Percentiles rank a stretch among this genome's conserved stretches.
phyloP scores from a whole-genome alignment of 495 filamentous ascomycete genomes.

The Neurospora sp. region DNA sequence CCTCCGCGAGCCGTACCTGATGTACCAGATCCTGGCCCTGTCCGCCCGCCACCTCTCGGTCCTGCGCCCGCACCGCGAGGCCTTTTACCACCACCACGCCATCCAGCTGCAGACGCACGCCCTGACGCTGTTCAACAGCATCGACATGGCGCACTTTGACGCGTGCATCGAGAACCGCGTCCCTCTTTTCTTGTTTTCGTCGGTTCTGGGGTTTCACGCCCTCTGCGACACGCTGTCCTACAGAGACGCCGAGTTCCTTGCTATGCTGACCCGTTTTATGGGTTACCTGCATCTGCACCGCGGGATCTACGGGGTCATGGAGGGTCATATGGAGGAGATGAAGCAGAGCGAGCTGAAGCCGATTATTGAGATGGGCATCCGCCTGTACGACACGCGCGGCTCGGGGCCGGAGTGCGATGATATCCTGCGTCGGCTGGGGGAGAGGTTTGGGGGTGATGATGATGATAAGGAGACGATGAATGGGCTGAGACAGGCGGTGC shows the following conservation, averaged over 20 bases:
- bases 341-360: constrained; percentile 12
- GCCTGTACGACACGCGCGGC: constrained; percentile 4
- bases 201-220: constrained; percentile 32
- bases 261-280: constrained; percentile 30
- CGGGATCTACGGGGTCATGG: constrained; percentile 27
- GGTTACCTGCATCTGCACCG: constrained; percentile 34
- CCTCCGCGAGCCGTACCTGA: constrained; percentile 23
- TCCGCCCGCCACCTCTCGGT: constrained; percentile 35
- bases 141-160: constrained; percentile 11
- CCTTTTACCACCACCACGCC: constrained; percentile 33
- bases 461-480: neutral
- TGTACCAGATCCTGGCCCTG: constrained; percentile 37
- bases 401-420: constrained; percentile 18
- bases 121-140: constrained; percentile 33
- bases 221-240: constrained; percentile 33
- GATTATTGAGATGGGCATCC: constrained; percentile 10
- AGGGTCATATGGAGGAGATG: constrained; percentile 15
- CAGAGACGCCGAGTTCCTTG: constrained; percentile 21
- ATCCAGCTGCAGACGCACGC: constrained; percentile 41
- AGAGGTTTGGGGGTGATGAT: neutral
- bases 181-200: constrained; percentile 39
- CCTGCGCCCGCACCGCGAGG: constrained; percentile 15
- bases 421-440: neutral
- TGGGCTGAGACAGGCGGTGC: constrained; percentile 7
- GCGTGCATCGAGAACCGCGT: constrained; percentile 25